A percentile compares a stretch with the other conserved stretches of the same genome.
Evolutionary conservation across 1,284 basidiomycete genomes (phyloP).

Genomic region (Trametes pubescens): DNA sequence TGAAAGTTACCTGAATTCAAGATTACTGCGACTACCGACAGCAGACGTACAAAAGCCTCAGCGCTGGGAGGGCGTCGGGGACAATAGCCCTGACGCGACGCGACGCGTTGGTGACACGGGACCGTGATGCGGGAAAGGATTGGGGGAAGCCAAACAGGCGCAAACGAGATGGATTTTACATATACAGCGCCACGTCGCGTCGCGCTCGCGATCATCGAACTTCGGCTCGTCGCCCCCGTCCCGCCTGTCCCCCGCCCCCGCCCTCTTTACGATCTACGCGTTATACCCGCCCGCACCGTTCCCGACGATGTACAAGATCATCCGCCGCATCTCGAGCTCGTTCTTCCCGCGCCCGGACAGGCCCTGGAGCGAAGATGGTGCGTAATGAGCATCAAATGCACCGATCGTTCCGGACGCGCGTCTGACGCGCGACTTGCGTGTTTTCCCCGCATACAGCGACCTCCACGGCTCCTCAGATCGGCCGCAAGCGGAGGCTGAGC

Average conservation of each 20-base stretch:
- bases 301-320: conserved; percentile 68
- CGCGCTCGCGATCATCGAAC: conserved; percentile 28
- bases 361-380: conserved; percentile 79
- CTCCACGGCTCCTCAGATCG: conserved; percentile 73
- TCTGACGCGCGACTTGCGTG: conserved; percentile 29
- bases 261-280: not conserved
- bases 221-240: conserved; percentile 19
- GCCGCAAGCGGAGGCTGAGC: conserved; percentile 70
- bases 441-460: conserved; percentile 56
- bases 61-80: too few relatives aligned
- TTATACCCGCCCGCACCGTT: conserved; percentile 13
- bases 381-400: conserved; percentile 40
- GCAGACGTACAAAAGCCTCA: too few relatives aligned
- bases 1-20: too few relatives aligned
- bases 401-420: conserved; percentile 27
- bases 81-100: too few relatives aligned
- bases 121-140: conserved; percentile 15
- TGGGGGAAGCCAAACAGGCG: conserved; percentile 28
- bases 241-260: not conserved
- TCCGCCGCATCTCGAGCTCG: conserved; percentile 75
- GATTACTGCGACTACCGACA: too few relatives aligned
- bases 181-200: conserved; percentile 32
- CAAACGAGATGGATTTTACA: conserved; percentile 26
- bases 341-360: conserved; percentile 74
- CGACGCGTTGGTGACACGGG: conserved; percentile 19